Evolutionary conservation across 2,329 filamentous ascomycete genomes (phyloP), one percentile per base, ranked within the genome.

Genomic region (Claviceps capensis): DNA sequence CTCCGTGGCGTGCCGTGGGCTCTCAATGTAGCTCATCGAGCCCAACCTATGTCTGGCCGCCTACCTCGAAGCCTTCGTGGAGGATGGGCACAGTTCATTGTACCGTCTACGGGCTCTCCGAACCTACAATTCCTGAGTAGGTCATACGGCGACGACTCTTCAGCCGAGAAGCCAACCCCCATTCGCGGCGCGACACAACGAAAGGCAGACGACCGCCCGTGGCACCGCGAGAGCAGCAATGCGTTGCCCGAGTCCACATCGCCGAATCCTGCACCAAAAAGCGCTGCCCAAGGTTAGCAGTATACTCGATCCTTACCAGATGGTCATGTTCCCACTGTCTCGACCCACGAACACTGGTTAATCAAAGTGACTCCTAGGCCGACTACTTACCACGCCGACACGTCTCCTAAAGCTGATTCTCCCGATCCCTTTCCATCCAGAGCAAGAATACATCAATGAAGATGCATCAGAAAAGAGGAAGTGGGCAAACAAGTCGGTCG

Each of bases 391-490:
- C 0, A 94, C 88, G 0, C 87, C 87, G 0, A 88, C 85, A 0
- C 77, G 86, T 2, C 79, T 91, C 53, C 76, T 94, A 48, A 93
- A 93, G 65, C 74, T 94, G 14, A 83, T 93, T 16, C 73, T 94
- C 0, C 88, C 88, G 0, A 73, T 94, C 26, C 74, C 74, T 0
- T 68, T 73, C 50, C 63, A 67, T 17, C 64, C 67, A 26, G 62
- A 68, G 5, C 67, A 69, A 56, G 63, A 67, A 34, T 58, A 64
- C 11, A 65, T 74, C 52, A 70, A 73, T 30, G 66, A 70, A 49
- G 66, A 72, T 13, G 64, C 70, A 11, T 61, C 71, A 1, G 60
- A 63, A 11, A 58, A 58, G 0, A 64, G 65, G 17, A 50, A 61
- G 5, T 63, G 67, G 17, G 60, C 61, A 17, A 58, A 66, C 2